A percentile compares a stretch with the other conserved stretches of the same genome.
Conservation (phyloP, 1,284 basidiomycete species). For the Vanrija sp. region DNA sequence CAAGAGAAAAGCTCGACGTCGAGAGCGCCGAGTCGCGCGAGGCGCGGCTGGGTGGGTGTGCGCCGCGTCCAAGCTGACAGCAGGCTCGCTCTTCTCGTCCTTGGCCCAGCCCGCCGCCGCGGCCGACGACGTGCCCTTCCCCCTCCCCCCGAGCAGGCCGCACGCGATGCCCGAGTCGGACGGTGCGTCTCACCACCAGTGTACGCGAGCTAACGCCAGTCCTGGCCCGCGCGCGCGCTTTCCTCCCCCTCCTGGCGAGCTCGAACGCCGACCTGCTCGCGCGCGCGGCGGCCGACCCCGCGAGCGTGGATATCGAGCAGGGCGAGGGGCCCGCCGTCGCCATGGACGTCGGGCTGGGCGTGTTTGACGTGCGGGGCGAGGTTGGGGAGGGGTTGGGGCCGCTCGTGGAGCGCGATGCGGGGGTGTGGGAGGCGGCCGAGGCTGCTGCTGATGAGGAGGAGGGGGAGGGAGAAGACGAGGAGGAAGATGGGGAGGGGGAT, state of each 20-base stretch:
- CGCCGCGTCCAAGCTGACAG: background rate
- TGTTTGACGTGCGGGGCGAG: conserved; percentile 33
- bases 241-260: conserved; percentile 34
- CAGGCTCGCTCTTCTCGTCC: conserved; percentile 15
- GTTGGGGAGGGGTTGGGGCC: conserved; percentile 16
- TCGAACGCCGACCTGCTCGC: conserved; percentile 32
- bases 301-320: conserved; percentile 29
- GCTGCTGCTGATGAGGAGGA: background rate
- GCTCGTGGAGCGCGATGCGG: conserved; percentile 18
- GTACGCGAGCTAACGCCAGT: conserved; percentile 14
- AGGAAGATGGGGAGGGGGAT: conserved; percentile 10
- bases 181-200: conserved; percentile 1
- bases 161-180: conserved; percentile 14
- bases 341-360: conserved; percentile 39
- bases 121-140: background rate
- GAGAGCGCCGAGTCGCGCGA: conserved; percentile 10
- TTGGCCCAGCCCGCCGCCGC: background rate
- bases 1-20: conserved; percentile 11
- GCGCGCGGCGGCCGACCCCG: conserved; percentile 21
- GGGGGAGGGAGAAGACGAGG: background rate
- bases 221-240: conserved; percentile 33
- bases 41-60: conserved; percentile 7
- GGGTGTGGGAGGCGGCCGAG: conserved; percentile 1
- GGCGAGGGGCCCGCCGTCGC: conserved; percentile 2
- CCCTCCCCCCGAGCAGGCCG: background rate